Conservation (phyloP, 2,329 filamentous ascomycete genomes). For the Monosporascus sp. region DNA sequence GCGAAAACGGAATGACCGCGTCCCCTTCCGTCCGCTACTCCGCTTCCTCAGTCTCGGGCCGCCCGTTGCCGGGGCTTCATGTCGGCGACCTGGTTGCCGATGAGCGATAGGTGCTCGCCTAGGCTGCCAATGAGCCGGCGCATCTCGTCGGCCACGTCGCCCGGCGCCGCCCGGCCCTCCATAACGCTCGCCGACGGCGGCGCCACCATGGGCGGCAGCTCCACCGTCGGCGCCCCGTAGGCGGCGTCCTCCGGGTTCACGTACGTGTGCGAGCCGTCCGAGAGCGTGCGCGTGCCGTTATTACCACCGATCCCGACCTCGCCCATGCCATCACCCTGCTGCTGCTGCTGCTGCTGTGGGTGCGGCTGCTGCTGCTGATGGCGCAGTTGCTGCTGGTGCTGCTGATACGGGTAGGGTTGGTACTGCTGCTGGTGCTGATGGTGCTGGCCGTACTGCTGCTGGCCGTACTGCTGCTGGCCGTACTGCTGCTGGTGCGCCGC, state of each 20-base stretch:
- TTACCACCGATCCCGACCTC: background rate
- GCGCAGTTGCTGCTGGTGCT: background rate
- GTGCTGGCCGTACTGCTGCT: constrained; percentile 10
- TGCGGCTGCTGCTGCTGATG: background rate
- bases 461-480: constrained; percentile 7
- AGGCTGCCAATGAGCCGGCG: constrained; percentile 45
- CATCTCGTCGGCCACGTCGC: constrained; percentile 47
- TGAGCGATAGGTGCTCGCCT: constrained; percentile 41
- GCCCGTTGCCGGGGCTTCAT: constrained; percentile 27
- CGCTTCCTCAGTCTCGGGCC: no score
- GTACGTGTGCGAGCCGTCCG: constrained; percentile 9
- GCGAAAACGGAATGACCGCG: no score
- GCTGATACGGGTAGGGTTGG: background rate
- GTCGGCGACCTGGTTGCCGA: constrained; percentile 38
- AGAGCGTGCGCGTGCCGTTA: constrained; percentile 1
- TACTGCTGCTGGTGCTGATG: constrained; percentile 6
- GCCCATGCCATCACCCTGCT: background rate
- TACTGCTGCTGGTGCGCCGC: constrained; percentile 10
- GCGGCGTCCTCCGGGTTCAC: constrained; percentile 8
- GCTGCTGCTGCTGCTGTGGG: background rate
- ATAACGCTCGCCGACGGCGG: constrained; percentile 48
- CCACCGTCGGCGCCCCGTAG: constrained; percentile 2
- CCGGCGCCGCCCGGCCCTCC: constrained; percentile 46
- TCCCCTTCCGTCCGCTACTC: background rate
- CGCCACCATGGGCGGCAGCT: constrained; percentile 32